These are phyloP conservation scores for Lactarius sanguifluus DNA, from an alignment of 768 basidiomycete species.

Conservation along the genomic window DNA sequence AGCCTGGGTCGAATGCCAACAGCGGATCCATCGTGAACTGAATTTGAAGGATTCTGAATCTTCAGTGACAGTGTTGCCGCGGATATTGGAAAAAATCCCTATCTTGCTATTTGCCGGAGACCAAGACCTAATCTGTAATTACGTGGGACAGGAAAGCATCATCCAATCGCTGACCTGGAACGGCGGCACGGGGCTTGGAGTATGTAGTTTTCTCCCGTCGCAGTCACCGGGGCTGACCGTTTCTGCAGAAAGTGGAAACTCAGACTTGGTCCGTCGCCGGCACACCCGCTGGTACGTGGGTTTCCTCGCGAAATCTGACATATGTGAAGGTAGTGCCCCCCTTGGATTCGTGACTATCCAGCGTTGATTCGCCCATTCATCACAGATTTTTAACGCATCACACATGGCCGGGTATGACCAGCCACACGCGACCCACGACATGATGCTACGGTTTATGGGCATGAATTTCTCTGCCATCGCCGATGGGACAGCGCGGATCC, in stretches of 20 bases:
- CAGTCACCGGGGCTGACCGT: slow-evolving; percentile 5
- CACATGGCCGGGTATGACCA: slow-evolving; percentile 95
- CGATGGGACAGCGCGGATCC: slow-evolving; percentile 77
- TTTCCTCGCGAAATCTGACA: slow-evolving; percentile 82
- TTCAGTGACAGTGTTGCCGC: slow-evolving; percentile 73
- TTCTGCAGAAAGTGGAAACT: slow-evolving; percentile 58
- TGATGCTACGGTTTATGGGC: slow-evolving; percentile 97
- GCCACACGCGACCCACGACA: slow-evolving; percentile 88
- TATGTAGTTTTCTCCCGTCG: slow-evolving; percentile 41
- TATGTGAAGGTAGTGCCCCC: slow-evolving; percentile 72
- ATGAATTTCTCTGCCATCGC: slow-evolving; percentile 81
- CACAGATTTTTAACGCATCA: slow-evolving; percentile 84
- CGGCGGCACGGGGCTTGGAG: slow-evolving; percentile 79
- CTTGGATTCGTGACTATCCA: not conserved
- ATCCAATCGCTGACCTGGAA: slow-evolving; percentile 85
- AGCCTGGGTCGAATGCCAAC: slow-evolving; percentile 86
- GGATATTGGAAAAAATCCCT: slow-evolving; percentile 73
- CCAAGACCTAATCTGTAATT: slow-evolving; percentile 96
- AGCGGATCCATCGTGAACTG: slow-evolving; percentile 64
- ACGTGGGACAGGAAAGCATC: slow-evolving; percentile 85
- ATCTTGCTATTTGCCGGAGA: slow-evolving; percentile 94
- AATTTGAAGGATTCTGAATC: slow-evolving; percentile 56
- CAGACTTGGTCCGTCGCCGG: slow-evolving; percentile 76
- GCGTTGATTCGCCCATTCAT: not conserved
- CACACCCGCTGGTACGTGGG: slow-evolving; percentile 87